These are phyloP conservation scores for Skeletonema marinoi DNA, from an alignment of 108 stramenopile species.

Conservation along the genomic window DNA sequence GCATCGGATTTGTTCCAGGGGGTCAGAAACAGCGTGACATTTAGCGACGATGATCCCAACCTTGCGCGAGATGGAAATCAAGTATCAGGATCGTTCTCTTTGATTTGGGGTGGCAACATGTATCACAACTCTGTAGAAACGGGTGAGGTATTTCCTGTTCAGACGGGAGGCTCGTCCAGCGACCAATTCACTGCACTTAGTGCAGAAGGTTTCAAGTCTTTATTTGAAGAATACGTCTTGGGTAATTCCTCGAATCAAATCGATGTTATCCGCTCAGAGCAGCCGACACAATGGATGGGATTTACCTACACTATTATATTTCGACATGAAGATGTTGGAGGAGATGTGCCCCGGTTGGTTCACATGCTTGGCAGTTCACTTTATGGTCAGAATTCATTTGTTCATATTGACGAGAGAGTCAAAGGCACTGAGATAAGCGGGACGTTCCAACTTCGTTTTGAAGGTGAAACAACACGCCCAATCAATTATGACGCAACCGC, in stretches of 20 bases:
- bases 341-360: constrained; percentile 49
- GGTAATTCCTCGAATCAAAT: constrained; percentile 31
- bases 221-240: constrained; percentile 58
- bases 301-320: constrained; percentile 68
- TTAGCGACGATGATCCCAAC: constrained; percentile 41
- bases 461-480: constrained; percentile 75
- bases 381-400: constrained; percentile 27
- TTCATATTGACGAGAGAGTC: constrained; percentile 29
- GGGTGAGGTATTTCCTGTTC: constrained; percentile 40
- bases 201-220: constrained; percentile 49
- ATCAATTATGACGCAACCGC: constrained; percentile 68
- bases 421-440: constrained; percentile 65
- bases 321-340: constrained; percentile 62
- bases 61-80: constrained; percentile 76
- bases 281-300: constrained; percentile 59
- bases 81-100: constrained; percentile 69
- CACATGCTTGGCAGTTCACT: constrained; percentile 25
- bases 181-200: constrained; percentile 57
- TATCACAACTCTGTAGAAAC: constrained; percentile 37
- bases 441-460: constrained; percentile 77
- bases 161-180: constrained; percentile 40
- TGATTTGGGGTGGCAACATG: constrained; percentile 48
- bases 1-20: constrained; percentile 51
- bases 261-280: constrained; percentile 51
- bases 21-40: constrained; percentile 24